Conservation (phyloP, 75 land plant genomes). For the Larix kaempferi region DNA sequence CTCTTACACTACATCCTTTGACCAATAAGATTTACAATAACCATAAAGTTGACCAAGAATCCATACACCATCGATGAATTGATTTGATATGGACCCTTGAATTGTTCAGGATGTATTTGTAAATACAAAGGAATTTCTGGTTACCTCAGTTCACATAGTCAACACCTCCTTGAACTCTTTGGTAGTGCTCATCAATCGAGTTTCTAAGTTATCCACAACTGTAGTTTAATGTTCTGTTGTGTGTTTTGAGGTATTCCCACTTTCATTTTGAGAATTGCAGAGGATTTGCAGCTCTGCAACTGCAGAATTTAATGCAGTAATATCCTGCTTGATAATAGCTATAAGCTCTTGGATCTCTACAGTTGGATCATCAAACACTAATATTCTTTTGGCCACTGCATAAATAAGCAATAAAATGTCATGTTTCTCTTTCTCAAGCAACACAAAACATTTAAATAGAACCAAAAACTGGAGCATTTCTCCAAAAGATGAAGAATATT, state of each 20-base stretch:
- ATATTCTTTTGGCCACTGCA: slow-evolving; percentile 92
- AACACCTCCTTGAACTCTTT: slow-evolving; percentile 96
- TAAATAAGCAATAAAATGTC: slow-evolving; percentile 1
- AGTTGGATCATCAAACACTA: slow-evolving; percentile 94
- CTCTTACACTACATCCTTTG: not conserved
- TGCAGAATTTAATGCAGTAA: slow-evolving; percentile 82
- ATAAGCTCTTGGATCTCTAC: slow-evolving; percentile 93
- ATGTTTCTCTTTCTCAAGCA: not conserved
- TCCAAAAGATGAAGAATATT: not conserved
- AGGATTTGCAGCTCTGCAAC: slow-evolving; percentile 81
- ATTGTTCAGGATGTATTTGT: not conserved
- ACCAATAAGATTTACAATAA: not conserved
- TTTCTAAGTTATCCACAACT: slow-evolving; percentile 89
- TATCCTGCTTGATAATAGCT: slow-evolving; percentile 93
- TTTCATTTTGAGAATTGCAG: slow-evolving; percentile 71
- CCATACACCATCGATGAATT: too few species aligned
- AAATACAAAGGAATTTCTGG: not conserved
- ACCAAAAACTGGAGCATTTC: not conserved
- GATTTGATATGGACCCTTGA: too few species aligned
- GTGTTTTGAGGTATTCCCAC: slow-evolving; percentile 67
- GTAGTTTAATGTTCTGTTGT: slow-evolving; percentile 88
- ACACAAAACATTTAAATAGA: not conserved
- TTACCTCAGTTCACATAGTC: slow-evolving; percentile 88
- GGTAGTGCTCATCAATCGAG: slow-evolving; percentile 83
- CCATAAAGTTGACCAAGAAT: not conserved